Percentiles rank a stretch among this genome's conserved stretches.
Evolutionary conservation across 768 basidiomycete genomes (phyloP).

Genomic region (Tricholoma flavovirens): DNA sequence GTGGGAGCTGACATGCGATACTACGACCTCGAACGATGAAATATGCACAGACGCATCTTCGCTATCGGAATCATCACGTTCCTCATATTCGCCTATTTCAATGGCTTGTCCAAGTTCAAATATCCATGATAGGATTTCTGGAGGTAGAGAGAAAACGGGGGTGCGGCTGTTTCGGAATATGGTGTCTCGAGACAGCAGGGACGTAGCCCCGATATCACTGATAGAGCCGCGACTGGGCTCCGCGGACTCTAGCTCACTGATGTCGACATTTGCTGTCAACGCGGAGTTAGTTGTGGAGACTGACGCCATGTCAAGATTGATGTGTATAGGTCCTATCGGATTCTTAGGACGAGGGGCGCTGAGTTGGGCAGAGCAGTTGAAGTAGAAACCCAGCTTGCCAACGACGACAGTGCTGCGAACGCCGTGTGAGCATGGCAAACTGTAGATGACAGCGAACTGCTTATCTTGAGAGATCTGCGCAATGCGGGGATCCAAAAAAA

Average conservation of each 20-base stretch:
- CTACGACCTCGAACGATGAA: constrained; percentile 30
- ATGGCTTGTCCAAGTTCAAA: constrained; percentile 24
- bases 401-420: neutral
- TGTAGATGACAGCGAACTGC: neutral
- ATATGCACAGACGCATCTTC: neutral
- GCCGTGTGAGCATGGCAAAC: neutral
- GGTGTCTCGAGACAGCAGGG: neutral
- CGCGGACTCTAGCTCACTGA: neutral
- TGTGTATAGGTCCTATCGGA: neutral
- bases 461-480: neutral
- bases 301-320: neutral
- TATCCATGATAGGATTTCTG: constrained; percentile 28
- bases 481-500: neutral
- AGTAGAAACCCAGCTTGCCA: neutral
- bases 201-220: neutral
- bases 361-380: neutral
- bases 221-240: neutral
- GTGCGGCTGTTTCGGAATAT: constrained; percentile 4
- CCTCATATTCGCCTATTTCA: constrained; percentile 7
- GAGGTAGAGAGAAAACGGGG: constrained; percentile 21
- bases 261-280: neutral
- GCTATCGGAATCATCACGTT: constrained; percentile 6
- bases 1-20: constrained; percentile 33
- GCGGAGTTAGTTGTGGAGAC: neutral
- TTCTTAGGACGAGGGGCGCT: neutral